Conservation (phyloP, 495 filamentous ascomycete genomes). For the Tuber magnatum region DNA sequence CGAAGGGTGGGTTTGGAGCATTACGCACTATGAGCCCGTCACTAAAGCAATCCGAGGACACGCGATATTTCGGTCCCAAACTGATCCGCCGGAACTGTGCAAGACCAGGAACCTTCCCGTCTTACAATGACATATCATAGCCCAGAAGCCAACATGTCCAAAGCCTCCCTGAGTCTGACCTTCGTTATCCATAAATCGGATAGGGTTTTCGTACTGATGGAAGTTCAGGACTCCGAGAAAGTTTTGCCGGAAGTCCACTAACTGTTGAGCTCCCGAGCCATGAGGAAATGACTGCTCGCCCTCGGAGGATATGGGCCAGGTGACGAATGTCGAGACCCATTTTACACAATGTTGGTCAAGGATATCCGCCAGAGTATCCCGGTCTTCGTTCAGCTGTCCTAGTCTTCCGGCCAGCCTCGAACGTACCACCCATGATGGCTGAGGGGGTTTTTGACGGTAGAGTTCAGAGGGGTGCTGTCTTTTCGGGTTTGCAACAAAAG, state of each 20-base stretch:
- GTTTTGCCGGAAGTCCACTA: conserved; percentile 13
- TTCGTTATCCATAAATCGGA: too few species aligned
- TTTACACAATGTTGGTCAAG: conserved; percentile 23
- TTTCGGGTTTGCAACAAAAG: conserved; percentile 20
- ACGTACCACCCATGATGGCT: background rate
- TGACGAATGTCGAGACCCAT: conserved; percentile 20
- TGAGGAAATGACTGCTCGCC: background rate
- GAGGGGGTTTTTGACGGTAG: background rate
- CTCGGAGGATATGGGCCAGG: conserved; percentile 6
- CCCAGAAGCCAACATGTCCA: conserved; percentile 18
- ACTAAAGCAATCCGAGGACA: conserved; percentile 24
- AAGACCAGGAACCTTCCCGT: conserved; percentile 18
- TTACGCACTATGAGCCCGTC: conserved; percentile 21
- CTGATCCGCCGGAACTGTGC: conserved; percentile 15
- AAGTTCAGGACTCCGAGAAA: conserved; percentile 28
- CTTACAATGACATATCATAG: conserved; percentile 31
- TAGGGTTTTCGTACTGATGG: conserved; percentile 17
- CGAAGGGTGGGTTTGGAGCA: background rate
- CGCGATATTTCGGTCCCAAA: conserved; percentile 23
- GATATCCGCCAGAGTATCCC: conserved; percentile 13
- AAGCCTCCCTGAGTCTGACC: background rate
- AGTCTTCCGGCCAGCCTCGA: background rate
- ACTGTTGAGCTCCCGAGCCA: background rate
- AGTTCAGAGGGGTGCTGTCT: background rate
- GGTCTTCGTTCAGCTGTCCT: conserved; percentile 1